Conservation (phyloP, 2,329 filamentous ascomycete species). For the Penicillium capsulatum region DNA sequence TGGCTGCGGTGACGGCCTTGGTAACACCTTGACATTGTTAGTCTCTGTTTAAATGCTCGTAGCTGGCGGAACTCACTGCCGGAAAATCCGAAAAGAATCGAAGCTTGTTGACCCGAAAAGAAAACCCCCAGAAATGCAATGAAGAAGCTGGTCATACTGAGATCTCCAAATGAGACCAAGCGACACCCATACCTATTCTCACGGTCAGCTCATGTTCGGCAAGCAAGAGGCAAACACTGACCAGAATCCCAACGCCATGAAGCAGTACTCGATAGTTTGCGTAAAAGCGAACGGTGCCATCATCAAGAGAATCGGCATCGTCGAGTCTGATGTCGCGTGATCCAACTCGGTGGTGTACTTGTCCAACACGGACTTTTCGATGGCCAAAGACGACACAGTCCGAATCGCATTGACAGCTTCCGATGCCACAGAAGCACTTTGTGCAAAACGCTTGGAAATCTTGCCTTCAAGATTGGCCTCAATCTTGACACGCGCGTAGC, state of each 20-base stretch:
- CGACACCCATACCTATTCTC: constrained; percentile 54
- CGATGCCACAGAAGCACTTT: constrained; percentile 53
- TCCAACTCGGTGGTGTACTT: constrained; percentile 22
- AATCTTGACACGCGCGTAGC: constrained; percentile 48
- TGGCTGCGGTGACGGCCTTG: background rate
- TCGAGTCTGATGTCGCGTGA: constrained; percentile 22
- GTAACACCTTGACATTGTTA: too few relatives aligned
- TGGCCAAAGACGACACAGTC: constrained; percentile 65
- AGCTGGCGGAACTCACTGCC: constrained; percentile 34
- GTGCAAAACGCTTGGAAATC: constrained; percentile 36
- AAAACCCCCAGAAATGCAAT: constrained; percentile 44
- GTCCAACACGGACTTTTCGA: constrained; percentile 53
- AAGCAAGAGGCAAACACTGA: too few relatives aligned
- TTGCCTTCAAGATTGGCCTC: constrained; percentile 31
- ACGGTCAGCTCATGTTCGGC: constrained; percentile 21
- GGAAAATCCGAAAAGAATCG: constrained; percentile 29
- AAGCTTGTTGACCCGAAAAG: constrained; percentile 32
- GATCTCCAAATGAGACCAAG: constrained; percentile 51
- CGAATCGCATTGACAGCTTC: constrained; percentile 70
- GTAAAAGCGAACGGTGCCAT: constrained; percentile 57
- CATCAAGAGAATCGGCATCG: constrained; percentile 18
- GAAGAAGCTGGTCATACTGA: constrained; percentile 36
- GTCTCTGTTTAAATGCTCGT: too few relatives aligned
- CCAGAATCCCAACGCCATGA: constrained; percentile 60
- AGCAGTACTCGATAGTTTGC: constrained; percentile 61